Base-by-base conservation (phyloP, 805 yeast species). In the Kodamaea nitidulidarum region DNA sequence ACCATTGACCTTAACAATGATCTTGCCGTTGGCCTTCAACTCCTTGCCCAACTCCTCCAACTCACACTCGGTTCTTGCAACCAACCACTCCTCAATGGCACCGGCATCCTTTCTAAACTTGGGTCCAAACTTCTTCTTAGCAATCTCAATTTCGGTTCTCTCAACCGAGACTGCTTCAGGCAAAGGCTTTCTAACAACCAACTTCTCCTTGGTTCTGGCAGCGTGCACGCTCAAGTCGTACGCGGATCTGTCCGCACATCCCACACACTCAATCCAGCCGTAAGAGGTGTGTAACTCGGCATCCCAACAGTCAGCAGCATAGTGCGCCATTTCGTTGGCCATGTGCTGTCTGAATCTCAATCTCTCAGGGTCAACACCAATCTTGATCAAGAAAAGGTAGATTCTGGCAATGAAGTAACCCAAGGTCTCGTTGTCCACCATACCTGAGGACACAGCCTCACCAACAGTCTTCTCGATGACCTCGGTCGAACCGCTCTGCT, bases 251-350 rank as follows among this genome's bases (percentile, higher is more conserved):
- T 93, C 99, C 49, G 99, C 99, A 73, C 98, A 93, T 52, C 99
- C 99, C 61, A 93, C 97, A 81, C 98, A 95, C 73, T 93, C 99
- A 55, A 93, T 86, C 99, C 99, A 93, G 55, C 99, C 99, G 56
- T 88, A 93, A 24, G 96, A 87, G 31, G 96, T 82, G 54, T 85
- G 81, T 56, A 93, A 75, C 73, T 93, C 99, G 49, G 95, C 97
- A 70, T 93, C 99, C 99, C 99, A 93, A 75, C 99, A 93, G 71
- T 93, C 99, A 51, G 95, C 81, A 44, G 98, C 98, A 65, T 93
- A 93, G 66, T 93, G 99, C 14, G 99, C 99, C 99, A 93, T 93
- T 73, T 93, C 99, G 63, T 93, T 93, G 53, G 82, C 75, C 95
- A 93, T 82, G 70, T 93, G 99, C 73, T 93, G 98, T 75, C 99